phyloP scores from a whole-genome alignment of 192 early-diverging fungal genomes.

The Neocallimastix lanati region DNA sequence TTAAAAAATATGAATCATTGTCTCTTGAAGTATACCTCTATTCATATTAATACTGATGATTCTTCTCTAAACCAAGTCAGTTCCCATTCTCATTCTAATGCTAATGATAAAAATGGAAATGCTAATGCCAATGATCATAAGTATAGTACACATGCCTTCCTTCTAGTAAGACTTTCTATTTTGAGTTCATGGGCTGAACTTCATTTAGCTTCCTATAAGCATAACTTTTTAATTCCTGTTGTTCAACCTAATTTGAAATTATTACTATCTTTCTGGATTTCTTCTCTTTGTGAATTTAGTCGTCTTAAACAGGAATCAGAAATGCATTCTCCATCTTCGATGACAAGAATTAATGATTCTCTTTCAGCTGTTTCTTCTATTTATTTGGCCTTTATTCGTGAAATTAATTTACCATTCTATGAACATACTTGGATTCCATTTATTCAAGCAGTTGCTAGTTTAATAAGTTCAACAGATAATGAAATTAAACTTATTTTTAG shows the following conservation, averaged over 20 bases:
- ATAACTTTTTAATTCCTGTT: conserved; percentile 37
- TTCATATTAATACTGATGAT: conserved; percentile 23
- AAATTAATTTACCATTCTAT: conserved; percentile 36
- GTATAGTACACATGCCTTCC: conserved; percentile 52
- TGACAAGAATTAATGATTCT: not conserved
- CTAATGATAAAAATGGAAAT: not conserved
- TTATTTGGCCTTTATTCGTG: conserved; percentile 24
- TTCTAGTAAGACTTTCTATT: conserved; percentile 58
- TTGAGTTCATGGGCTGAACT: conserved; percentile 67
- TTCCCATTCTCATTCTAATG: too few species aligned
- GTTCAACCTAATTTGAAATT: conserved; percentile 24
- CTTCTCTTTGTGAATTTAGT: not conserved
- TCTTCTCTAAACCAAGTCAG: conserved; percentile 13
- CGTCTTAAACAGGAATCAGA: not conserved
- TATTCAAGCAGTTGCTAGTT: conserved; percentile 13
- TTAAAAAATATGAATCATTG: conserved; percentile 49
- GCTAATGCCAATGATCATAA: conserved; percentile 22
- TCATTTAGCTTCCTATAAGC: conserved; percentile 40
- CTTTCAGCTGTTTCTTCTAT: conserved; percentile 6
- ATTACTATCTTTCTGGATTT: conserved; percentile 3
- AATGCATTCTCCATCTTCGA: not conserved
- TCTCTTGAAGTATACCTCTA: conserved; percentile 39
- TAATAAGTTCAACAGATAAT: conserved; percentile 1
- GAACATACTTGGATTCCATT: conserved; percentile 21
- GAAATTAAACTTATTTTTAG: not conserved